phyloP scores from a whole-genome alignment of 2,329 filamentous ascomycete genomes.

The Eurotiales sp. region DNA sequence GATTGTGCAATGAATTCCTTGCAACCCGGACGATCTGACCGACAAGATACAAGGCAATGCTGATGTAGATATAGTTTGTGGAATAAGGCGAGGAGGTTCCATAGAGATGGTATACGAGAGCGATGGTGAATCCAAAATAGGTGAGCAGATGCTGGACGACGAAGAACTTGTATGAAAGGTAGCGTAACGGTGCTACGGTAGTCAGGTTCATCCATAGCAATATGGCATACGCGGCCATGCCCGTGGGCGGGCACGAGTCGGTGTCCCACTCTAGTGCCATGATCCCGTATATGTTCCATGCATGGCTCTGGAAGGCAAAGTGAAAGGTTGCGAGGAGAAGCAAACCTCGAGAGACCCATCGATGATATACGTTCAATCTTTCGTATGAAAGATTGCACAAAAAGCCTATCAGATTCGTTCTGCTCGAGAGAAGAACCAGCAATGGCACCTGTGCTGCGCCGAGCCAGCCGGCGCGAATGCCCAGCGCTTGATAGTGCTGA shows the following conservation, averaged over 20 bases:
- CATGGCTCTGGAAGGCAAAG: conserved; percentile 51
- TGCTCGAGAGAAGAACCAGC: conserved; percentile 53
- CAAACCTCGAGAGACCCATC: conserved; percentile 49
- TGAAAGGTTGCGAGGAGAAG: conserved; percentile 53
- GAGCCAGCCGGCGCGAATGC: conserved; percentile 53
- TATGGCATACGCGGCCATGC: conserved; percentile 51
- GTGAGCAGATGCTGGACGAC: conserved; percentile 52
- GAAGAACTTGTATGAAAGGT: conserved; percentile 53
- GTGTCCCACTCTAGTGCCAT: conserved; percentile 46
- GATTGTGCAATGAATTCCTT: conserved; percentile 31
- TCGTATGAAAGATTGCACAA: conserved; percentile 48
- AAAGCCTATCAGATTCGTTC: conserved; percentile 51
- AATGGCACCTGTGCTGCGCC: conserved; percentile 52
- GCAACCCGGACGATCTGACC: conserved; percentile 9
- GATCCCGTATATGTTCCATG: conserved; percentile 51
- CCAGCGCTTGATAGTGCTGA: conserved; percentile 53
- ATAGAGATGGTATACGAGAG: conserved; percentile 48
- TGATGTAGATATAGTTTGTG: conserved; percentile 45
- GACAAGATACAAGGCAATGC: conserved; percentile 34
- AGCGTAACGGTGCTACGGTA: conserved; percentile 48
- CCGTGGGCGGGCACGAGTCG: conserved; percentile 47
- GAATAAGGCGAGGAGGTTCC: conserved; percentile 26
- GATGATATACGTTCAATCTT: conserved; percentile 50
- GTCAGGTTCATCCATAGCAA: conserved; percentile 50
- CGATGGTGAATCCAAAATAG: conserved; percentile 46